A percentile compares a stretch with the other conserved stretches of the same genome.
Conservation (phyloP, 2,329 filamentous ascomycete species). For the Trichoderma semiorbis region DNA sequence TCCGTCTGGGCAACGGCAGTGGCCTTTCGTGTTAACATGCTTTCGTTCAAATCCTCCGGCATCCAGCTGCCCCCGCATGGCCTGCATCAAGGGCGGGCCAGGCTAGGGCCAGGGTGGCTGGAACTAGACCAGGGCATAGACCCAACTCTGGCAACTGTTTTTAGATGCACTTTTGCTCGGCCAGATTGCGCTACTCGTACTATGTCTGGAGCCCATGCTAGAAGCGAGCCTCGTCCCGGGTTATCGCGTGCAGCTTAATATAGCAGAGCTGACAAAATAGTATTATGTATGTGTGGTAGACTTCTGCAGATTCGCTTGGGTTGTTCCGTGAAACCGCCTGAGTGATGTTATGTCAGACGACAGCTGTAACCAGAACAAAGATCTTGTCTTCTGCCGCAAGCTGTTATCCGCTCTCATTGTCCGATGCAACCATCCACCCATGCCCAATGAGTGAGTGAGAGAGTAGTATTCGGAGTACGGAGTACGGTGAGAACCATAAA, state of each 20-base stretch:
- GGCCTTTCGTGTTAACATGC: neutral
- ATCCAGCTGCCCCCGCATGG: conserved; percentile 7
- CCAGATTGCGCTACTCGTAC: neutral
- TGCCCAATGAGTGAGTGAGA: neutral
- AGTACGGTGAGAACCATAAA: neutral
- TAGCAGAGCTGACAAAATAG: neutral
- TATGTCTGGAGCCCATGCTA: neutral
- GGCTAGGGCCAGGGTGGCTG: conserved; percentile 4
- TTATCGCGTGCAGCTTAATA: neutral
- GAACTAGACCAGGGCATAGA: neutral
- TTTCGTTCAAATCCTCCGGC: conserved; percentile 4
- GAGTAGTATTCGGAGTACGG: neutral
- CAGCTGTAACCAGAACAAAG: neutral
- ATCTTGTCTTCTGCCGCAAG: neutral
- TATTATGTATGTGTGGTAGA: neutral
- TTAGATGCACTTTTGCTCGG: conserved; percentile 18
- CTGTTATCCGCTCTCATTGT: neutral
- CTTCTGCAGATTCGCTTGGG: neutral
- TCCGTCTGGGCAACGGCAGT: neutral
- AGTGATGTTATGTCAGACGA: neutral
- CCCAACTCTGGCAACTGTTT: neutral
- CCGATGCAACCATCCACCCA: neutral
- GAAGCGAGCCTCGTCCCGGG: neutral
- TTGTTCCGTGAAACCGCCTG: neutral
- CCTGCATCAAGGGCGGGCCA: neutral